phyloP scores from a whole-genome alignment of 2,329 filamentous ascomycete genomes.

The Mycosphaerella arachidis region DNA sequence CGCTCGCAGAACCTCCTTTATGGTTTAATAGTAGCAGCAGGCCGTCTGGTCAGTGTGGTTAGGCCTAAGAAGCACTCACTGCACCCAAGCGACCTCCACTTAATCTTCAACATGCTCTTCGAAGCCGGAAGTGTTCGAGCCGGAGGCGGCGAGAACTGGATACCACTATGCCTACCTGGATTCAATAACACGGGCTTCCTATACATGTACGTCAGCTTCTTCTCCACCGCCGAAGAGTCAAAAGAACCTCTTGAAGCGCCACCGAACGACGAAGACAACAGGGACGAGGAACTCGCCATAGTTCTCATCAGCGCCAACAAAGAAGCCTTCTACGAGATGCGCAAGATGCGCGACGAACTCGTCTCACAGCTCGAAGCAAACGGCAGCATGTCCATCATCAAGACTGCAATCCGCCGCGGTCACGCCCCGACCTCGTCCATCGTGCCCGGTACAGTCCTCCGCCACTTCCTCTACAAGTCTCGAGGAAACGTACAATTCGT shows the following conservation, averaged over 20 bases:
- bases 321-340: conserved; percentile 86
- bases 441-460: conserved; percentile 71
- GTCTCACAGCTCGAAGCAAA: conserved; percentile 70
- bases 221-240: conserved; percentile 53
- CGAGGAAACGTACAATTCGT: conserved; percentile 91
- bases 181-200: conserved; percentile 97
- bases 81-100: conserved; percentile 88
- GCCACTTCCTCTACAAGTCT: conserved; percentile 95
- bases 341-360: conserved; percentile 62
- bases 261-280: conserved; percentile 33
- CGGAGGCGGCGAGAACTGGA: conserved; percentile 95
- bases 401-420: conserved; percentile 63
- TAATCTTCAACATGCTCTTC: conserved; percentile 99
- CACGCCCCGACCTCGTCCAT: conserved; percentile 70
- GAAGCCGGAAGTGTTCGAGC: conserved; percentile 88
- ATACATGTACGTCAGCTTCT: conserved; percentile 98
- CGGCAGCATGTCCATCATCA: conserved; percentile 70
- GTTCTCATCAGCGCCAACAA: conserved; percentile 89
- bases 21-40: conserved; percentile 86
- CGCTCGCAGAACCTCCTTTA: conserved; percentile 79
- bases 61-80: conserved; percentile 90
- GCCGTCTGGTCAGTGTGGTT: conserved; percentile 88
- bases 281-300: conserved; percentile 69
- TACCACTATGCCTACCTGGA: conserved; percentile 87
- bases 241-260: conserved; percentile 25